Percentiles rank a stretch among this genome's conserved stretches.
phyloP scores from a whole-genome alignment of 306 rosid genomes.

The Elaeagnus macrophylla region DNA sequence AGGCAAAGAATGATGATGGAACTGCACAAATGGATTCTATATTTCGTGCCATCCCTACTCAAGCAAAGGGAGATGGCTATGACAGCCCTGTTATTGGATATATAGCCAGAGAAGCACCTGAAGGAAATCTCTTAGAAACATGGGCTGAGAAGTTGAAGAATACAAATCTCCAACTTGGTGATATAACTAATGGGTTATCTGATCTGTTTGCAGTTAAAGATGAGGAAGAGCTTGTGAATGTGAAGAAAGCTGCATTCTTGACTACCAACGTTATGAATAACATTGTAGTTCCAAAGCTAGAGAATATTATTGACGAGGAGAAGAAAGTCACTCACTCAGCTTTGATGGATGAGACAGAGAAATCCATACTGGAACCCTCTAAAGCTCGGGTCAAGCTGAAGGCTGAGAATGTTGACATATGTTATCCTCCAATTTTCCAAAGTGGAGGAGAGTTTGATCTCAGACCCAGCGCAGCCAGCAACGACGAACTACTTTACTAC shows the following conservation, averaged over 20 bases:
- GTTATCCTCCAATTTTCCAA: constrained; percentile 34
- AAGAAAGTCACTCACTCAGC: constrained; percentile 24
- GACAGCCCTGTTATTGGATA: constrained; percentile 18
- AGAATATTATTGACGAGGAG: constrained; percentile 31
- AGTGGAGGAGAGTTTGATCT: constrained; percentile 30
- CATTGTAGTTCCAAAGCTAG: constrained; percentile 31
- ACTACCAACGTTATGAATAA: constrained; percentile 25
- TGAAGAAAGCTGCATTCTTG: constrained; percentile 26
- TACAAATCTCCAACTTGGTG: constrained; percentile 16
- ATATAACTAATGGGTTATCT: constrained; percentile 27
- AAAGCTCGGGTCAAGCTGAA: constrained; percentile 26
- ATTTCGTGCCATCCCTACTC: constrained; percentile 17
- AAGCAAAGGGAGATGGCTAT: constrained; percentile 6
- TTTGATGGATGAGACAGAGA: constrained; percentile 31
- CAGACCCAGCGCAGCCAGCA: constrained; percentile 34
- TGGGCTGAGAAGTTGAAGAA: constrained; percentile 26
- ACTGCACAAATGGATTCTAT: constrained; percentile 17
- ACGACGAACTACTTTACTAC: constrained; percentile 28
- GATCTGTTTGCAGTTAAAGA: constrained; percentile 30
- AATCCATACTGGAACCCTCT: constrained; percentile 25
- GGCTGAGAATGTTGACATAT: constrained; percentile 28
- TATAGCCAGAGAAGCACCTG: constrained; percentile 29
- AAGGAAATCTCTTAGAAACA: constrained; percentile 29
- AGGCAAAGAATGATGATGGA: constrained; percentile 22
- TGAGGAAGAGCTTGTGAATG: constrained; percentile 16